Base-by-base conservation (phyloP, 1,284 basidiomycete species). In the Thecaphora frezii region DNA sequence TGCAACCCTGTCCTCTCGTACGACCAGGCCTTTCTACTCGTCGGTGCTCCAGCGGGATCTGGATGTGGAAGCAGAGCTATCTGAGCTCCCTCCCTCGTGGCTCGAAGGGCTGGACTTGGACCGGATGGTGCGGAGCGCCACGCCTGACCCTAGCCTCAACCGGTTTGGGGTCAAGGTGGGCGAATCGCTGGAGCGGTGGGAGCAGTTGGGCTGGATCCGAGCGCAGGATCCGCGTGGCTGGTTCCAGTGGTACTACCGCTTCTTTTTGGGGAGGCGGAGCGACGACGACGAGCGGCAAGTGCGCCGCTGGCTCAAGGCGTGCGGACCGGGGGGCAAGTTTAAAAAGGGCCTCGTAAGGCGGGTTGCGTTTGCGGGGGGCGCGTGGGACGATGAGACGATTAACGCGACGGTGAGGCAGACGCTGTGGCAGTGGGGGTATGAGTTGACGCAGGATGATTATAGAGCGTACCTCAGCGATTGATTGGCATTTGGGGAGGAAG, bases 151-250 rank as follows among this genome's bases (percentile, higher is more conserved):
- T 0, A 51, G 53, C 0, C 46, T 79, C 30, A 83, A 83, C 51
- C 71, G 80, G 37, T 83, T 80, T 66, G 65, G 69, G 44, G 80
- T 81, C 18, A 73, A 78, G 42, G 82, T 82, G 0, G 82, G 82
- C 1, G 82, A 82, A 52, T 73, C 74, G 14, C 66, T 83, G 19
- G 72, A 76, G 44, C 81, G 82, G 37, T 83, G 82, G 82, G 82
- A 83, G 53, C 80, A 81, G 48, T 74, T 79, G 5, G 81, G 82
- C 2, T 83, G 82, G 82, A 80, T 83, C 21, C 79, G 78, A 58
- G 40, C 54, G 3, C 79, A 74, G 12, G 82, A 83, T 73, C 81
- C 82, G 8, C 54, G 82, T 23, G 82, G 82, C 18, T 83, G 82
- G 82, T 82, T 81, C 53, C 69, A 71, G 44, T 71, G 64, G 72